Conservation (phyloP, 78 protist genomes). For the slime mould (Dictyostelium discoideum) region dicty_2.7 NC_007090.3:2752501-2753000, state of each 20-base stretch:
- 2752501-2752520: too few relatives aligned
- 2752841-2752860: too few relatives aligned
- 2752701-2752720: too few relatives aligned
- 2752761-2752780: too few relatives aligned
- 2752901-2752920: background rate
- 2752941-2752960: background rate
- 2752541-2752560: background rate
- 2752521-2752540: background rate
- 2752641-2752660: background rate
- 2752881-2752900: background rate
- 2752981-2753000: background rate
- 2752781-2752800: too few relatives aligned
- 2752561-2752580: too few relatives aligned
- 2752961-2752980: constrained; percentile 2
- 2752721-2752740: too few relatives aligned
- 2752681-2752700: background rate
- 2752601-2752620: background rate
- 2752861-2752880: background rate
- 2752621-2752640: too few relatives aligned
- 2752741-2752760: too few relatives aligned
- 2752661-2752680: background rate
- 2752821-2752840: too few relatives aligned
- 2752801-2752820: too few relatives aligned
- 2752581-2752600: too few relatives aligned
- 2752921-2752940: background rate